A percentile compares a stretch with the other conserved stretches of the same genome.
phyloP scores from a whole-genome alignment of 805 yeast species.

The Barnettozyma californica region DNA sequence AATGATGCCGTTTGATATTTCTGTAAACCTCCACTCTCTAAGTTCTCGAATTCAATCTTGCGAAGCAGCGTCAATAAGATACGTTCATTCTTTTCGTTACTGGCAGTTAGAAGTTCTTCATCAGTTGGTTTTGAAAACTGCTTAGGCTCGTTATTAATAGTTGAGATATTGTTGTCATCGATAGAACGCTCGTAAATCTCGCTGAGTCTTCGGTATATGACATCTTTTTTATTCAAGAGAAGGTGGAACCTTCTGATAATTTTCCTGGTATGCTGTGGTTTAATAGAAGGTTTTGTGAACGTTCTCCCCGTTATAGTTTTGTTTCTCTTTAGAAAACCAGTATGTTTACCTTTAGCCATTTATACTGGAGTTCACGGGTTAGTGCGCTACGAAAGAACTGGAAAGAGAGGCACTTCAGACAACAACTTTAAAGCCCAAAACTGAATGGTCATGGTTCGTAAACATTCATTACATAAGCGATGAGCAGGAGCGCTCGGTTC shows the following conservation, averaged over 20 bases:
- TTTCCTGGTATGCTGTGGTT: constrained; percentile 67
- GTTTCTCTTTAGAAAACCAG: constrained; percentile 17
- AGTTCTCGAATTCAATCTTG: constrained; percentile 56
- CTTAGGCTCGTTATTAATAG: constrained; percentile 8
- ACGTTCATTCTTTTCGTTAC: constrained; percentile 12
- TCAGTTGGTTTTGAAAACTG: constrained; percentile 12
- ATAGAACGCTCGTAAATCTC: constrained; percentile 17
- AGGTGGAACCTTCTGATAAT: constrained; percentile 76
- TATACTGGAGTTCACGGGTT: no score
- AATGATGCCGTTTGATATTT: constrained; percentile 83
- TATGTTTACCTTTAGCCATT: constrained; percentile 1
- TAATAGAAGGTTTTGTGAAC: constrained; percentile 42
- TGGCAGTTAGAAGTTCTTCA: constrained; percentile 13
- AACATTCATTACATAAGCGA: constrained; percentile 12
- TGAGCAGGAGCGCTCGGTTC: constrained; percentile 11
- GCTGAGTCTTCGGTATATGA: constrained; percentile 33
- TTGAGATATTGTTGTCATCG: constrained; percentile 22
- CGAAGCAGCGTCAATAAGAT: constrained; percentile 35
- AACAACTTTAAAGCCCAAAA: no score
- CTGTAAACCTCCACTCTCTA: constrained; percentile 66
- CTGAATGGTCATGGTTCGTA: no score
- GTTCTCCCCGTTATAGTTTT: constrained; percentile 27
- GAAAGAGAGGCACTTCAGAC: neutral
- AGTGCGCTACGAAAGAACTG: neutral
- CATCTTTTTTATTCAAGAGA: constrained; percentile 50